Base-by-base conservation (phyloP, 768 basidiomycete genomes). In the Termitomyces sp. region DNA sequence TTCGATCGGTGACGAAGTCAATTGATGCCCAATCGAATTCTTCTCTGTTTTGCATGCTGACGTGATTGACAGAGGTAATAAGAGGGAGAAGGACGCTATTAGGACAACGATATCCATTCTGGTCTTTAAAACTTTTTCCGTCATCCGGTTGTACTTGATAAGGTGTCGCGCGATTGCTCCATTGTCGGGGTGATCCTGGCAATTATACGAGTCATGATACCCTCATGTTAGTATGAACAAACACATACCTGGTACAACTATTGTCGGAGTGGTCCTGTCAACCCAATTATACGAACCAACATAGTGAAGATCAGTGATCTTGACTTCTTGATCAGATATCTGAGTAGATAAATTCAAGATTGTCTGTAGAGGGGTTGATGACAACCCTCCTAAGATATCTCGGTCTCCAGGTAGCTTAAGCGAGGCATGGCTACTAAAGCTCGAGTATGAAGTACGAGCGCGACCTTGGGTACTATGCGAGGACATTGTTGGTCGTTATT, bases 1-100 rank as follows among this genome's bases (percentile, higher is more conserved):
- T 90, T 29, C 89, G 77, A 63, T 89, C 87, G 0, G 86, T 83
- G 59, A 90, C 71, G 51, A 79, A 68, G 50, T 79, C 76, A 43
- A 82, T 71, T 4, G 67, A 64, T 5, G 72, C 39, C 78, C 78
- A 79, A 58, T 79, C 69, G 51, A 79, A 77, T 26, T 65, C 42
- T 41, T 63, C 57, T 16, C 67, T 66, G 18, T 81, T 74, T 8
- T 64, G 62, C 42, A 69, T 67, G 14, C 59, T 61, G 27, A 68
- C 67, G 24, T 70, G 70, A 62, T 86, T 83, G 24, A 84, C 80
- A 2, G 88, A 83, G 24, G 72, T 76, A 51, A 90, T 73, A 59
- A 89, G 72, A 12, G 89, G 86, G 3, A 85, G 77, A 62, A 67
- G 69, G 48, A 68, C 67, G 4, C 69, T 53, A 5, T 68, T 66